Evolutionary conservation across 108 stramenopile genomes (phyloP).

Genomic region (Fragilariopsis cylindrus): DNA sequence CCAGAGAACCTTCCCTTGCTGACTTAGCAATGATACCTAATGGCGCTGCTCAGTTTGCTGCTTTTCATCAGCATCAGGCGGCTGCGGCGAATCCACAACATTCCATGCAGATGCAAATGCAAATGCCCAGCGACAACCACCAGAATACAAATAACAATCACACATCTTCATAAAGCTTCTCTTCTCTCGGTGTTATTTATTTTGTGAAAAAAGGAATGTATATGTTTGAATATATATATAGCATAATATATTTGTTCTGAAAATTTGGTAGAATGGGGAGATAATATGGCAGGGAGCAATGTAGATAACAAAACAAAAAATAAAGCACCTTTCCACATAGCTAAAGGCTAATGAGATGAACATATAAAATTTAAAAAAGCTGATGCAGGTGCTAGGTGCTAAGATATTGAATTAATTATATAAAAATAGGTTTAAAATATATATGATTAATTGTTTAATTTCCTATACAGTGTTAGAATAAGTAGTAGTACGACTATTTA

Average conservation of each 20-base stretch:
- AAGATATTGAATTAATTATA: neutral
- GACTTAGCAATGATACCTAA: slow-evolving; percentile 49
- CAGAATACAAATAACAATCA: slow-evolving; percentile 4
- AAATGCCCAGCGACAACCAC: neutral
- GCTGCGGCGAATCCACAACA: neutral
- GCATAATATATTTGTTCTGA: neutral
- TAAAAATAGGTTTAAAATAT: neutral
- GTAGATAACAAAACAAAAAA: neutral
- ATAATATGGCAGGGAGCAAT: neutral
- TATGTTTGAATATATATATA: too few relatives aligned
- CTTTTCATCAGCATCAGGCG: slow-evolving; percentile 36
- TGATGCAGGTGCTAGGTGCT: slow-evolving; percentile 7
- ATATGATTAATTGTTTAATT: too few relatives aligned
- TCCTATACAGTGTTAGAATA: too few relatives aligned
- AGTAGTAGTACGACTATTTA: too few relatives aligned
- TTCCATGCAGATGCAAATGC: neutral
- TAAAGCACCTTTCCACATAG: neutral
- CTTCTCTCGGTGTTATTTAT: too few relatives aligned
- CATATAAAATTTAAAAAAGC: neutral
- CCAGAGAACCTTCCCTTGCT: slow-evolving; percentile 55
- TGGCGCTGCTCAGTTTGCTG: slow-evolving; percentile 33
- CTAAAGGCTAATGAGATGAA: slow-evolving; percentile 7
- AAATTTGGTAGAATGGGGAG: slow-evolving; percentile 2
- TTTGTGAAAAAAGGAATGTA: too few relatives aligned
- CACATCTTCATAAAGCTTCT: neutral